phyloP scores from a whole-genome alignment of 164 flowering plant species.

The Paratinospora sagittata region DNA sequence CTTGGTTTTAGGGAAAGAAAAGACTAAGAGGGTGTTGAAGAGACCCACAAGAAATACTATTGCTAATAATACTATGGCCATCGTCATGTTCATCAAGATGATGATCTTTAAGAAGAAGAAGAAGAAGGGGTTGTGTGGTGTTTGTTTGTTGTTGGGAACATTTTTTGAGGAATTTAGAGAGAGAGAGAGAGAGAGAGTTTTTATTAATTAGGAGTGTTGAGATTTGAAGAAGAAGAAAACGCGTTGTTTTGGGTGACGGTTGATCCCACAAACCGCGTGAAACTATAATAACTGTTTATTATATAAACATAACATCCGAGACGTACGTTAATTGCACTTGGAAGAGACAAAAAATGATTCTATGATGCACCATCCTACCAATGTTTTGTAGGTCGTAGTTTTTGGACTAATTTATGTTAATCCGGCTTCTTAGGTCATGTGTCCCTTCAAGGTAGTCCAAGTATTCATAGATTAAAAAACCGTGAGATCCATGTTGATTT shows the following conservation, averaged over 20 bases:
- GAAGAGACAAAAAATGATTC: constrained; percentile 5
- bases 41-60: constrained; percentile 32
- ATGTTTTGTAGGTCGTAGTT: background rate
- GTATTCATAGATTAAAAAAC: no score
- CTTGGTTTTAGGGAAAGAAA: constrained; percentile 28
- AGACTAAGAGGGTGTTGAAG: constrained; percentile 15
- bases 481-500: no score
- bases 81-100: constrained; percentile 7
- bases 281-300: constrained; percentile 16
- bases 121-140: background rate
- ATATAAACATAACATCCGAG: background rate
- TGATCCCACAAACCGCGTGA: constrained; percentile 29
- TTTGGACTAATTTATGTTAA: background rate
- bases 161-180: background rate
- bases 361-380: constrained; percentile 1
- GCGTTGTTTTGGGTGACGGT: constrained; percentile 1
- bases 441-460: background rate
- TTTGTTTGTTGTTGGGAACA: background rate
- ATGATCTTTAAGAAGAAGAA: constrained; percentile 3
- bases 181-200: no score
- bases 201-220: background rate
- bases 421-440: background rate
- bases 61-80: constrained; percentile 18
- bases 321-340: background rate
- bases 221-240: background rate